Evolutionary conservation across 2,329 filamentous ascomycete species (phyloP).

Genomic region (Lachnellula cervina): DNA sequence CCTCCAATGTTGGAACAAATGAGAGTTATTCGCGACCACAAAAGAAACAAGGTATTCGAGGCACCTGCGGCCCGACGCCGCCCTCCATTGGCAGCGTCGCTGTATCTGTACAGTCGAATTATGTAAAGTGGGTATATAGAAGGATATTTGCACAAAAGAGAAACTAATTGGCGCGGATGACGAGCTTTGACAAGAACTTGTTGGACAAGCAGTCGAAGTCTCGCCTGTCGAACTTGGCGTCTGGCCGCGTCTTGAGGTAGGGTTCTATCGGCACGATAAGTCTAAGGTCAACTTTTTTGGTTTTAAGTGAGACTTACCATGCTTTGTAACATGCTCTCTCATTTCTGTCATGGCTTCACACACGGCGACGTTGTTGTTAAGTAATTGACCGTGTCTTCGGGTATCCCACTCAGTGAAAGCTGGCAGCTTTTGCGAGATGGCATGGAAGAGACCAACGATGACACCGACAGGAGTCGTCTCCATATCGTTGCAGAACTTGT

Average conservation of each 20-base stretch:
- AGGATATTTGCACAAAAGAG: constrained; percentile 19
- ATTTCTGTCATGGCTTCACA: constrained; percentile 97
- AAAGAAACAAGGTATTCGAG: constrained; percentile 20
- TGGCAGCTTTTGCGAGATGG: constrained; percentile 94
- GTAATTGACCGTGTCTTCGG: constrained; percentile 79
- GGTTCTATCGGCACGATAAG: constrained; percentile 60
- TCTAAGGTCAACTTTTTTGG: constrained; percentile 1
- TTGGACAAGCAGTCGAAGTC: constrained; percentile 96
- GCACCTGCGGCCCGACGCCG: constrained; percentile 5
- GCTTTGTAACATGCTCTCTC: constrained; percentile 83
- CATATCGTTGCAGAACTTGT: constrained; percentile 97
- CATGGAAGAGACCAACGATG: constrained; percentile 93
- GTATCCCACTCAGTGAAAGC: constrained; percentile 94
- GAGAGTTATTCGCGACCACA: constrained; percentile 17
- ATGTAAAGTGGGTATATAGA: constrained; percentile 29
- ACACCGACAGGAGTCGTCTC: constrained; percentile 93
- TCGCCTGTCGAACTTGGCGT: constrained; percentile 78
- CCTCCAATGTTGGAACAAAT: constrained; percentile 14
- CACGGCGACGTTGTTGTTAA: constrained; percentile 86
- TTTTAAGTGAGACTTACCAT: constrained; percentile 59
- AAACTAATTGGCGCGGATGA: constrained; percentile 85
- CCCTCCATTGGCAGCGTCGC: constrained; percentile 24
- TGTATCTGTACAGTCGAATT: constrained; percentile 27
- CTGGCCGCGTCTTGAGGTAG: constrained; percentile 72
- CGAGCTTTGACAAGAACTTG: constrained; percentile 94